Percentiles rank a stretch among this genome's conserved stretches.
Conservation (phyloP, 495 filamentous ascomycete genomes). For the Cairneyella variabilis region DNA sequence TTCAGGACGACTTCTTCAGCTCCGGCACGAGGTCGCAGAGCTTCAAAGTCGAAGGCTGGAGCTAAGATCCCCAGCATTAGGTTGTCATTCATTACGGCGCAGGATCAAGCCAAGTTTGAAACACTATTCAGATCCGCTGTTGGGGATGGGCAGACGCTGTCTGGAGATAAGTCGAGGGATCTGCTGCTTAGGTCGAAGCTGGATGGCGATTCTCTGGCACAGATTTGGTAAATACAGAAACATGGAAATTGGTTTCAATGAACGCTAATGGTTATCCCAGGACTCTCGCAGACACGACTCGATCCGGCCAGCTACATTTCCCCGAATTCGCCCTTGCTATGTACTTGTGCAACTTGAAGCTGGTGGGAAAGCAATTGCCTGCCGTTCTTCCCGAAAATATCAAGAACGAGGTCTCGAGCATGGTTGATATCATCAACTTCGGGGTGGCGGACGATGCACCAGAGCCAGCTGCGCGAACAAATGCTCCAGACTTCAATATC, state of each 20-base stretch:
- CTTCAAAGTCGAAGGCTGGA: constrained; percentile 34
- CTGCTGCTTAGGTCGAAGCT: constrained; percentile 84
- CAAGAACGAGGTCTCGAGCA: constrained; percentile 95
- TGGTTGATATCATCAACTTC: constrained; percentile 99
- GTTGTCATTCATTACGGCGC: constrained; percentile 90
- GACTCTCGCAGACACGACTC: constrained; percentile 95
- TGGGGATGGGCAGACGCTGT: constrained; percentile 80
- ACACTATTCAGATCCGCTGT: constrained; percentile 96
- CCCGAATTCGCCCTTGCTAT: constrained; percentile 97
- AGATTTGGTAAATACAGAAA: constrained; percentile 65
- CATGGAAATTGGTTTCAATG: not conserved
- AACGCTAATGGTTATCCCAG: constrained; percentile 36
- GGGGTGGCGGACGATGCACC: constrained; percentile 76
- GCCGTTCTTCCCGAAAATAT: constrained; percentile 73
- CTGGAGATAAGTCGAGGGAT: constrained; percentile 87
- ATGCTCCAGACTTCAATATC: constrained; percentile 76
- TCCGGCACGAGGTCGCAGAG: constrained; percentile 44
- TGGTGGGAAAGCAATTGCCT: constrained; percentile 82
- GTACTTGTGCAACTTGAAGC: constrained; percentile 95
- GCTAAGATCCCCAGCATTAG: constrained; percentile 91
- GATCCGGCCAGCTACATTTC: constrained; percentile 93
- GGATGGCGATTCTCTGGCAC: constrained; percentile 72
- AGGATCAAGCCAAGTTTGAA: constrained; percentile 97
- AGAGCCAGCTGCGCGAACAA: constrained; percentile 45
- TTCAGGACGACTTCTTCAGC: constrained; percentile 63